Evolutionary conservation across 2,329 filamentous ascomycete species (phyloP), one percentile per base, ranked within the genome.

Genomic region (Emmonsiellopsis sp.): DNA sequence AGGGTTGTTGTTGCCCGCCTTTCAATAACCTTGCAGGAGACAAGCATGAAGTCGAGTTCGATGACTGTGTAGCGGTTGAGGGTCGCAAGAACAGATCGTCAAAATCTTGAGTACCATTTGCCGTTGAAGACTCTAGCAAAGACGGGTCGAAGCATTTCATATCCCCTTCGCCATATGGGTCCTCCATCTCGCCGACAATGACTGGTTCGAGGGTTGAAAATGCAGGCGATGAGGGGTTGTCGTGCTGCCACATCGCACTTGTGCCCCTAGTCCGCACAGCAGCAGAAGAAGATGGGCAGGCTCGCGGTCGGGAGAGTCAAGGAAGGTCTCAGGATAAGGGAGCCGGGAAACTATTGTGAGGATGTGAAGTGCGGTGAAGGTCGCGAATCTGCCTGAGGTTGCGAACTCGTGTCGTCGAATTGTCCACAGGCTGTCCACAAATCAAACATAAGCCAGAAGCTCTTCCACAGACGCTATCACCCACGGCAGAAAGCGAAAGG

Each of bases 151-250:
- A 63, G 44, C 74, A 72, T 52, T 71, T 68, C 64, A 74, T 68
- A 53, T 74, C 68, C 49, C 66, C 62, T 54, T 73, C 67, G 53
- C 67, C 65, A 54, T 69, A 71, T 36, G 65, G 57, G 52, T 65
- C 67, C 53, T 69, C 69, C 68, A 73, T 71, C 37, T 73, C 70
- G 60, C 72, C 70, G 52, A 72, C 60, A 48, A 73, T 69, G 51
- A 72, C 65, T 31, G 71, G 71, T 55, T 73, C 71, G 55, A 71
- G 56, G 31, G 62, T 53, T 57, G 68, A 60, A 56, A 71, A 71
- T 42, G 60, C 60, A 52, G 70, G 68, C 45, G 69, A 71, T 53
- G 67, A 68, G 37, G 64, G 57, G 40, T 58, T 55, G 55, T 68
- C 67, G 48, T 58, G 53, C 44, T 66, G 62, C 64, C 64, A 65